Percentiles rank a stretch among this genome's conserved stretches.
Conservation (phyloP, 176 grass and related monocot genomes). For the Typha latifolia region DNA sequence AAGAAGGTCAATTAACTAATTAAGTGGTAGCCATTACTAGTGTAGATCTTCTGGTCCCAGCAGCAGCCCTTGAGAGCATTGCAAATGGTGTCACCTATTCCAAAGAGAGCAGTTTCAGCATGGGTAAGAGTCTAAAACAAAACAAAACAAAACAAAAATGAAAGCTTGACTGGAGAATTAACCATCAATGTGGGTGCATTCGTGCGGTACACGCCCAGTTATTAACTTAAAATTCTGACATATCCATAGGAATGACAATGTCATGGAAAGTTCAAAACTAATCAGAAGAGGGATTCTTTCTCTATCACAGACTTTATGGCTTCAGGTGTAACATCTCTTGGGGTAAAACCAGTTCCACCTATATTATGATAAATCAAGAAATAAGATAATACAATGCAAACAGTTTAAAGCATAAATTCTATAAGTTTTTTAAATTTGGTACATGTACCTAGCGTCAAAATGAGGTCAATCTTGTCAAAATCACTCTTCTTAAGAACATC, state of each 20-base stretch:
- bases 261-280: too few relatives aligned
- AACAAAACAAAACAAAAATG: too few relatives aligned
- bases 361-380: slow-evolving; percentile 15
- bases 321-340: slow-evolving; percentile 80
- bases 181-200: too few relatives aligned
- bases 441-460: slow-evolving; percentile 70
- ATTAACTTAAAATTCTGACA: too few relatives aligned
- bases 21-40: slow-evolving; percentile 29
- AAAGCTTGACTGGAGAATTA: too few relatives aligned
- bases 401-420: neutral
- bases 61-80: slow-evolving; percentile 69
- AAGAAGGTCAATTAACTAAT: neutral
- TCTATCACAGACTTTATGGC: slow-evolving; percentile 77
- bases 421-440: slow-evolving; percentile 9
- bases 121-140: too few relatives aligned
- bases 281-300: slow-evolving; percentile 3
- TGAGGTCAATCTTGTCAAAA: slow-evolving; percentile 54
- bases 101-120: neutral
- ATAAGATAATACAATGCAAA: neutral
- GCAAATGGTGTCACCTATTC: slow-evolving; percentile 80
- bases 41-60: slow-evolving; percentile 87
- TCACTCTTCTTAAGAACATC: slow-evolving; percentile 60
- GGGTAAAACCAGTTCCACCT: slow-evolving; percentile 94
- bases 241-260: too few relatives aligned
- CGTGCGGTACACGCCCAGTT: too few relatives aligned